These are phyloP conservation scores for Penicillium cosmopolitanum DNA, from an alignment of 495 filamentous ascomycete species.

Conservation along the genomic window DNA sequence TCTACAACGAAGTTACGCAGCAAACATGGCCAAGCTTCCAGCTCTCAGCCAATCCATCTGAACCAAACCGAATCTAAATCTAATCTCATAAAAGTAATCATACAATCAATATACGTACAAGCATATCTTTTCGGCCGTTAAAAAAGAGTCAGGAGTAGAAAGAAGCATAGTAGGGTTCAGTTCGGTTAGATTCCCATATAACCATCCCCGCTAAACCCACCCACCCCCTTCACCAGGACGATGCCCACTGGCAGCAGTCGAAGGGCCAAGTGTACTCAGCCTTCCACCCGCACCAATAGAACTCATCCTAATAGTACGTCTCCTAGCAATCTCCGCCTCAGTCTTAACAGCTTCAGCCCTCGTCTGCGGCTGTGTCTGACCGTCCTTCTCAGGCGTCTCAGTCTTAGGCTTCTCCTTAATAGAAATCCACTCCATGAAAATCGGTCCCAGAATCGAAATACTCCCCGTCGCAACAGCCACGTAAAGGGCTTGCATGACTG, in stretches of 20 bases:
- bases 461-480: slow-evolving; percentile 63
- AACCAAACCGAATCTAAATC: neutral
- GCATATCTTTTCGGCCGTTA: neutral
- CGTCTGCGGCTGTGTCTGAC: neutral
- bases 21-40: too few relatives aligned
- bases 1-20: too few relatives aligned
- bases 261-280: neutral
- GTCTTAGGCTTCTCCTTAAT: slow-evolving; percentile 7
- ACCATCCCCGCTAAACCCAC: neutral
- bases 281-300: neutral
- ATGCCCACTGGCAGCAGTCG: neutral
- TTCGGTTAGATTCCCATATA: neutral
- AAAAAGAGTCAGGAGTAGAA: too few relatives aligned
- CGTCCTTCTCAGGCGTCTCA: neutral
- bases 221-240: neutral
- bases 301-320: slow-evolving; percentile 1
- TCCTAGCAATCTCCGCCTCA: neutral
- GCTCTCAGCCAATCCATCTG: too few relatives aligned
- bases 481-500: slow-evolving; percentile 64
- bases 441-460: slow-evolving; percentile 14
- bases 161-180: too few relatives aligned
- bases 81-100: slow-evolving; percentile 2
- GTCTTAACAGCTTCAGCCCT: neutral
- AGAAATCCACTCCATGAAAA: slow-evolving; percentile 20
- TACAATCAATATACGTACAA: neutral